These are phyloP conservation scores for Naematelia encephala DNA, from an alignment of 768 basidiomycete species.

Conservation along the genomic window DNA sequence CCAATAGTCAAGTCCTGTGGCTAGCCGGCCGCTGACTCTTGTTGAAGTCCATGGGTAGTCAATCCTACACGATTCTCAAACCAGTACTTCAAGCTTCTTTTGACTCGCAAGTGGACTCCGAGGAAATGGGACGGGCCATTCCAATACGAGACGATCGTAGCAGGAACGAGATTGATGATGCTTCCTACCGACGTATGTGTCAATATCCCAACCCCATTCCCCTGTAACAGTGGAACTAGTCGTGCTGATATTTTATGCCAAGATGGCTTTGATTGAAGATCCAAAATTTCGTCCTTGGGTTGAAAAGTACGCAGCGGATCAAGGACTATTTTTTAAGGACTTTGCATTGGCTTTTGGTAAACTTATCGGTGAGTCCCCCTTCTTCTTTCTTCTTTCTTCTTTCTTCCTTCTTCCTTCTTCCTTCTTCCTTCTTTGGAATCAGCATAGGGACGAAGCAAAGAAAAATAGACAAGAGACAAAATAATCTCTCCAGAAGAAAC, in stretches of 20 bases:
- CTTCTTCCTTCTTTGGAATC: neutral
- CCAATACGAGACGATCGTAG: conserved; percentile 49
- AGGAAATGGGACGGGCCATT: conserved; percentile 51
- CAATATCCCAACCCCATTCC: neutral
- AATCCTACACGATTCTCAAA: conserved; percentile 52
- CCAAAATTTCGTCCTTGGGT: conserved; percentile 46
- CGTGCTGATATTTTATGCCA: neutral
- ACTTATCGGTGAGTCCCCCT: conserved; percentile 41
- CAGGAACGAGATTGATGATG: conserved; percentile 51
- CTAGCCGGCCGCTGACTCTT: neutral
- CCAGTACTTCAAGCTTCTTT: conserved; percentile 50
- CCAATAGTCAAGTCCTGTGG: neutral
- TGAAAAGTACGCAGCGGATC: conserved; percentile 50
- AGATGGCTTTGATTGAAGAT: conserved; percentile 51
- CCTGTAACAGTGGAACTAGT: neutral
- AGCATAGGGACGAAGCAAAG: too few relatives aligned
- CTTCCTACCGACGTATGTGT: conserved; percentile 49
- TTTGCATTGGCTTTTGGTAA: conserved; percentile 49
- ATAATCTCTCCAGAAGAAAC: neutral
- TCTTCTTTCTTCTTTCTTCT: neutral
- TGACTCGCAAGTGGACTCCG: conserved; percentile 47
- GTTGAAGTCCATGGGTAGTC: conserved; percentile 47
- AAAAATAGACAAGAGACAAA: neutral
- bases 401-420: neutral
- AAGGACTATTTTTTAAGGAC: conserved; percentile 49